phyloP scores from a whole-genome alignment of 805 yeast genomes.

The Barnettozyma californica region DNA sequence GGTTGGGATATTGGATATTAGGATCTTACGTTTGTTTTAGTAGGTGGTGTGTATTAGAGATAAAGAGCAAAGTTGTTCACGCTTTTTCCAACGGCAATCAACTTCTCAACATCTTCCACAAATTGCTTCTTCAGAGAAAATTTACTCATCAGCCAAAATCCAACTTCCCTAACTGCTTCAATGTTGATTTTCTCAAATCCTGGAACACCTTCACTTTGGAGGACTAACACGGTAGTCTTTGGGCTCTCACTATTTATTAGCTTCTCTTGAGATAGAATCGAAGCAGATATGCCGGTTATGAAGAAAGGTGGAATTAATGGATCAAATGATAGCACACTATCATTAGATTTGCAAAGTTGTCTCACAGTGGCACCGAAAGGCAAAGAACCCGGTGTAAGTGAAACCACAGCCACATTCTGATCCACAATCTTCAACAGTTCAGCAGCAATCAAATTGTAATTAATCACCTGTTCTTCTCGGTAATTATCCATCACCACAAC shows the following conservation, averaged over 20 bases:
- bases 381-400: constrained; percentile 31
- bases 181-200: constrained; percentile 51
- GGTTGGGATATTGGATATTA: not conserved
- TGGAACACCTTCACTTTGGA: constrained; percentile 58
- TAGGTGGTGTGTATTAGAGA: constrained; percentile 7
- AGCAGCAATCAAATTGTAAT: constrained; percentile 26
- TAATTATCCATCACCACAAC: constrained; percentile 14
- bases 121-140: constrained; percentile 9
- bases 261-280: constrained; percentile 28
- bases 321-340: constrained; percentile 12
- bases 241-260: constrained; percentile 8
- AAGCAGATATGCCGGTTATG: constrained; percentile 54
- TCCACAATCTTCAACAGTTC: constrained; percentile 14
- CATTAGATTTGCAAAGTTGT: constrained; percentile 4
- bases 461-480: constrained; percentile 29
- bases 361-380: constrained; percentile 24
- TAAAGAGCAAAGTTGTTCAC: constrained; percentile 24
- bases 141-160: constrained; percentile 4
- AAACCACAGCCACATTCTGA: constrained; percentile 11
- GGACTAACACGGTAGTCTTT: constrained; percentile 18
- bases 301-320: constrained; percentile 54
- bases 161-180: constrained; percentile 26
- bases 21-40: not conserved
- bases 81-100: constrained; percentile 14
- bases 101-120: constrained; percentile 5